Conservation (phyloP, 106 monocot genomes). For the Ottelia alismoides region DNA sequence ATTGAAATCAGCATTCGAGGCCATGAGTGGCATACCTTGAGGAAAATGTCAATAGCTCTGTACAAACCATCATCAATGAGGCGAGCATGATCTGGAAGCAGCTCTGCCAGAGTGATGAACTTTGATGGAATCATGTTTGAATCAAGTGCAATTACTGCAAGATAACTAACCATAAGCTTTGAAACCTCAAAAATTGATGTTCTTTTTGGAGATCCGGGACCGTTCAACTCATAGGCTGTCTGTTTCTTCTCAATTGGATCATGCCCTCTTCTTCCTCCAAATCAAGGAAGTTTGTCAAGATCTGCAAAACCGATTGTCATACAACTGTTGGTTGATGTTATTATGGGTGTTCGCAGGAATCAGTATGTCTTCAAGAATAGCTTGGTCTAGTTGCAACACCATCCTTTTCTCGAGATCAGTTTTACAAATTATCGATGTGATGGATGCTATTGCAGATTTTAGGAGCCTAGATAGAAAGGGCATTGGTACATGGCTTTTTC, state of each 20-base stretch:
- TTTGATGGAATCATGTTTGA: conserved; percentile 63
- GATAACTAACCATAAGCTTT: conserved; percentile 78
- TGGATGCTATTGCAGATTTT: conserved; percentile 37
- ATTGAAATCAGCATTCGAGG: no score
- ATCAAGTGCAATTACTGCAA: conserved; percentile 75
- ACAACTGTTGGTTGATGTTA: conserved; percentile 31
- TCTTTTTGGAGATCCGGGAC: conserved; percentile 52
- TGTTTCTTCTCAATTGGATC: conserved; percentile 19
- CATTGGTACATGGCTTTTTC: conserved; percentile 55
- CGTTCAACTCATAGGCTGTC: conserved; percentile 51
- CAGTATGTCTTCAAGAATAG: conserved; percentile 73
- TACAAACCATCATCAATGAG: conserved; percentile 72
- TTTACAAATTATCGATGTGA: conserved; percentile 39
- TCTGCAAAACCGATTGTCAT: conserved; percentile 51
- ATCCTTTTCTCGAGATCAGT: conserved; percentile 69
- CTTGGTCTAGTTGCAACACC: conserved; percentile 62
- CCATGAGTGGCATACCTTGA: conserved; percentile 41
- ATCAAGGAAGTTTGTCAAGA: conserved; percentile 57
- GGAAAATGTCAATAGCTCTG: conserved; percentile 79
- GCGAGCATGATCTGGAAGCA: conserved; percentile 75
- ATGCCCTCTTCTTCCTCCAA: conserved; percentile 41
- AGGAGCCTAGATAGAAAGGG: conserved; percentile 69
- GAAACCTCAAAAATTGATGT: conserved; percentile 46
- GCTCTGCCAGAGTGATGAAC: conserved; percentile 65
- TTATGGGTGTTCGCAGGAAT: conserved; percentile 25